These are phyloP conservation scores for Ceratobasidium sp. DNA, from an alignment of 1,284 basidiomycete genomes.

Conservation along the genomic window DNA sequence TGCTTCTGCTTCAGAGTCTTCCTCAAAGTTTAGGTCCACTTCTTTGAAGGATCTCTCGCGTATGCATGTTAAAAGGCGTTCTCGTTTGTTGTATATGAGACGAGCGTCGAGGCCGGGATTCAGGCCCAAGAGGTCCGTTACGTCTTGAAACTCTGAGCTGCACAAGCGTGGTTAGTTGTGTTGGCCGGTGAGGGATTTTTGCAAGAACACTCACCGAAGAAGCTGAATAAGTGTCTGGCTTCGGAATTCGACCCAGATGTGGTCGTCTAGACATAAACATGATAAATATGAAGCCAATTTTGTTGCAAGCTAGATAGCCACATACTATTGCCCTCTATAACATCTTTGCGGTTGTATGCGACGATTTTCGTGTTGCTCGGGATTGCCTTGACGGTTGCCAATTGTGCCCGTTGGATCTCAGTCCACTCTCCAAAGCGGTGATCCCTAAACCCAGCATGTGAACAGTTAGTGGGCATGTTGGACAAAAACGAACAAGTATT, in stretches of 20 bases:
- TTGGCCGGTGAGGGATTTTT: background rate
- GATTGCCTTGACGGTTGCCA: background rate
- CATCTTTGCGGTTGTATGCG: constrained; percentile 22
- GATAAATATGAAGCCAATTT: background rate
- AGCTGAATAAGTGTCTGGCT: constrained; percentile 7
- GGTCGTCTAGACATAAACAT: background rate
- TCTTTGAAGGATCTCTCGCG: background rate
- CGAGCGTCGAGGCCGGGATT: constrained; percentile 21
- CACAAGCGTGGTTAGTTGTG: no score
- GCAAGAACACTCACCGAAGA: background rate
- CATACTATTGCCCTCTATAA: background rate
- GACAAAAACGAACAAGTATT: background rate
- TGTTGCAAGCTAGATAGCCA: background rate
- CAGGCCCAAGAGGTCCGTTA: background rate
- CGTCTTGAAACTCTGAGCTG: background rate
- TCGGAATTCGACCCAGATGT: constrained; percentile 32
- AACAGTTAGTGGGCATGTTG: background rate
- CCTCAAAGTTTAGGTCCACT: background rate
- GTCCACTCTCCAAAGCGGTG: background rate
- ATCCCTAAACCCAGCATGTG: background rate
- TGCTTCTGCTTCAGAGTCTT: background rate
- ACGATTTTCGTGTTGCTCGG: constrained; percentile 13
- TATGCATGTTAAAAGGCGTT: background rate
- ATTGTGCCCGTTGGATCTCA: background rate
- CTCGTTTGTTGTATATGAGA: constrained; percentile 2